Base-by-base conservation (phyloP, 2,329 filamentous ascomycete genomes). In the Penicillium sp. region DNA sequence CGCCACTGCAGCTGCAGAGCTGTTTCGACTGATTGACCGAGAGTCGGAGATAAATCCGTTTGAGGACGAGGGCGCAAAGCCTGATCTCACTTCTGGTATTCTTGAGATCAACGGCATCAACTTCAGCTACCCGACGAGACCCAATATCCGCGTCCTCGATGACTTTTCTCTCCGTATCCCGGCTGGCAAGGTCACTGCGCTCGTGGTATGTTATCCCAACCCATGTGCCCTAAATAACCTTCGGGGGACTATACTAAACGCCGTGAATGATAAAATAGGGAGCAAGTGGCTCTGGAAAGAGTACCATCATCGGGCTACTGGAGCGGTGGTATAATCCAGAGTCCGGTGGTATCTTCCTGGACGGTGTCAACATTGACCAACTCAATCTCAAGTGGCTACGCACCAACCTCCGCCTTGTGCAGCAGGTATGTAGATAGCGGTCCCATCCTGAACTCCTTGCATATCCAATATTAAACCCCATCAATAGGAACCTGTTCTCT, bases 261-360 rank as follows among this genome's bases (percentile, higher is more conserved):
- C 21, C 21, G 21, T 21, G 21, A 21, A 21, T 21, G 21, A 21
- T 21, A 9, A 35, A 9, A 7, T 13, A 49, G 49, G 95, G 95
- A 62, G 92, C 94, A 0, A 98, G 94, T 9, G 95, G 94, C 11
- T 96, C 91, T 44, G 95, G 95, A 51, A 99, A 98, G 79, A 94
- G 90, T 70, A 98, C 94, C 0, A 93, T 98, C 64, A 90, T 98
- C 30, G 94, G 93, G 11, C 83, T 99, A 19, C 88, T 98, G 1
- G 93, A 98, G 78, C 88, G 95, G 21, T 98, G 98, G 76, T 99
- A 99, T 75, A 88, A 93, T 61, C 94, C 94, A 0, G 91, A 97
- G 38, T 85, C 85, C 38, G 95, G 95, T 21, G 79, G 85, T n/a
- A 88, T 98, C 1, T 84, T 89, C 61, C 82, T 99, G 9, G 95